Conservation (phyloP, 225 moss, liverwort and hornwort species). For the Sphagnum tenellum region DNA sequence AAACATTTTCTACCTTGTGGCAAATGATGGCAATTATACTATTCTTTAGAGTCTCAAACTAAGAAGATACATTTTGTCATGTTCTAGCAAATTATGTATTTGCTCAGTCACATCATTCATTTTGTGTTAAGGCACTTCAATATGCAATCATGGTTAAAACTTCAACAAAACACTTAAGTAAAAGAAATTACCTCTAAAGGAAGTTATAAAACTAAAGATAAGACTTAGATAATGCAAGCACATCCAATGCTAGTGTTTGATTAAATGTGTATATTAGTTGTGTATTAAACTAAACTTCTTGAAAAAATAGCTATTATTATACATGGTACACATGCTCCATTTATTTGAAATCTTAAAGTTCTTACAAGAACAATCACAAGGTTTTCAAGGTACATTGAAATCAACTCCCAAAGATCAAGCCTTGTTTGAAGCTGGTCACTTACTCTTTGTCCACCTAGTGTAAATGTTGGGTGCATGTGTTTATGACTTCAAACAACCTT, state of each 20-base stretch:
- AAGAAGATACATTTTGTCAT: no score
- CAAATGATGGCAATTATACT: conserved; percentile 26
- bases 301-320: neutral
- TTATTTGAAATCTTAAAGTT: neutral
- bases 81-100: no score
- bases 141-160: conserved; percentile 59
- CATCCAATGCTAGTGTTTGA: no score
- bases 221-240: no score
- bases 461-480: no score
- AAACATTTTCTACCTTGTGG: conserved; percentile 83
- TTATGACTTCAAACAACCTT: no score
- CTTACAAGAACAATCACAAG: conserved; percentile 70
- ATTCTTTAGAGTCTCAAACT: no score
- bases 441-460: no score
- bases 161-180: conserved; percentile 48
- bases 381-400: conserved; percentile 57
- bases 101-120: no score
- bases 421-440: conserved; percentile 62
- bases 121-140: neutral
- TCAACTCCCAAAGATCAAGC: conserved; percentile 58
- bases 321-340: neutral
- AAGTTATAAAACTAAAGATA: conserved; percentile 64
- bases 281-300: no score
- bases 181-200: conserved; percentile 56
- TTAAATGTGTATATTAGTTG: no score